Conservation (phyloP, 2,329 filamentous ascomycete genomes). For the Xylaria polymorpha region DNA sequence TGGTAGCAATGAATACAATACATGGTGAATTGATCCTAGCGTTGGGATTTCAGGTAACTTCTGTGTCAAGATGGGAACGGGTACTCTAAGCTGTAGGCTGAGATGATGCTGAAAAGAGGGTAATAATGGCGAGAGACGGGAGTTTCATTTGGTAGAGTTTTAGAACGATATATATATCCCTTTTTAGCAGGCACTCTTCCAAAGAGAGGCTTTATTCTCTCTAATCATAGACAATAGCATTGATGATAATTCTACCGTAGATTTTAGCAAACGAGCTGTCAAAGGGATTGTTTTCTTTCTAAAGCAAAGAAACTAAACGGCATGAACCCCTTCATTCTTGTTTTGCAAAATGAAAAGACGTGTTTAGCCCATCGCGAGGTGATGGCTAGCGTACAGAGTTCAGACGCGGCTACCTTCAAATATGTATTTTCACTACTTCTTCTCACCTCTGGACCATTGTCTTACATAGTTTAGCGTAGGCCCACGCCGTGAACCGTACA, state of each 20-base stretch:
- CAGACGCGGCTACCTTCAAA: background rate
- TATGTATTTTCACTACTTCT: background rate
- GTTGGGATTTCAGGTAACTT: background rate
- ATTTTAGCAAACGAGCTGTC: background rate
- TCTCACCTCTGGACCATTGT: background rate
- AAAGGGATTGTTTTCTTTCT: no score
- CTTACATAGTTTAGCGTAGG: conserved; percentile 36
- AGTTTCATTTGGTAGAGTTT: background rate
- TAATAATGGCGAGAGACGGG: background rate
- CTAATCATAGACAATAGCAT: background rate
- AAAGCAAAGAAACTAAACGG: background rate
- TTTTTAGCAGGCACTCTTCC: background rate
- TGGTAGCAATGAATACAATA: background rate
- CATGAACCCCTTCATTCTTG: background rate
- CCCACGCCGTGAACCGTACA: conserved; percentile 41
- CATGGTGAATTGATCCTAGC: background rate
- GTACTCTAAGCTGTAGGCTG: background rate
- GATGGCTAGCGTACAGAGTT: background rate
- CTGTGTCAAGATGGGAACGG: background rate
- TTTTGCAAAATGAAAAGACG: no score
- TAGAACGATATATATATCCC: background rate
- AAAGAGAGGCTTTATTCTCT: background rate
- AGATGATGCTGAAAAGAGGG: background rate
- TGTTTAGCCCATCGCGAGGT: background rate
- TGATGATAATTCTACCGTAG: background rate